Evolutionary conservation across 2,329 filamentous ascomycete genomes (phyloP).

Genomic region (Xylariaceae sp.): DNA sequence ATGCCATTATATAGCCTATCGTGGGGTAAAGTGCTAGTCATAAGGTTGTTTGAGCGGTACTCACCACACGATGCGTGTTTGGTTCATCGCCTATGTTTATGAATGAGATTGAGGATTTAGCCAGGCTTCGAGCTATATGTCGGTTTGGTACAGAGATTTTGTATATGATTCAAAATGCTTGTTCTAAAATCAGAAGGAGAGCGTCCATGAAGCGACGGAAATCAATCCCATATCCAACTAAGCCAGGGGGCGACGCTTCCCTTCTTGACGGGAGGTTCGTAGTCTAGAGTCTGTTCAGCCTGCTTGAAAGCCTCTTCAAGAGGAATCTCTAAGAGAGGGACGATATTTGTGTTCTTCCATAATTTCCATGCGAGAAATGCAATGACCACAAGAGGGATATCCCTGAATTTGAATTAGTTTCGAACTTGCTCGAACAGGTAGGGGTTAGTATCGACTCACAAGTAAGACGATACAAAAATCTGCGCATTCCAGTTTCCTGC

Average conservation of each 20-base stretch:
- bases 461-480: conserved; percentile 56
- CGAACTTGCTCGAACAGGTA: neutral
- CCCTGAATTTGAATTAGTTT: conserved; percentile 35
- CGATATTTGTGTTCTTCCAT: conserved; percentile 54
- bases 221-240: conserved; percentile 23
- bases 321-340: conserved; percentile 47
- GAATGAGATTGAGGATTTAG: too few relatives aligned
- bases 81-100: too few relatives aligned
- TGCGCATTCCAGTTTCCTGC: conserved; percentile 53
- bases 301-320: conserved; percentile 48
- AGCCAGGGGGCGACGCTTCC: conserved; percentile 5
- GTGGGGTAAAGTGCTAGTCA: too few relatives aligned
- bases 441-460: conserved; percentile 41
- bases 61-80: too few relatives aligned
- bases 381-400: conserved; percentile 53
- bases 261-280: conserved; percentile 23
- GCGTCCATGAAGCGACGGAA: neutral
- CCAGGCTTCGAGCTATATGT: too few relatives aligned
- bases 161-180: neutral
- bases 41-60: too few relatives aligned
- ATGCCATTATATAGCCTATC: neutral
- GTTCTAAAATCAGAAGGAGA: neutral
- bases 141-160: too few relatives aligned
- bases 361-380: conserved; percentile 62
- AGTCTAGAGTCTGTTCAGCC: conserved; percentile 34